Base-by-base conservation (phyloP, 2,329 filamentous ascomycete species). In the Pseudogymnoascus sp. region DNA sequence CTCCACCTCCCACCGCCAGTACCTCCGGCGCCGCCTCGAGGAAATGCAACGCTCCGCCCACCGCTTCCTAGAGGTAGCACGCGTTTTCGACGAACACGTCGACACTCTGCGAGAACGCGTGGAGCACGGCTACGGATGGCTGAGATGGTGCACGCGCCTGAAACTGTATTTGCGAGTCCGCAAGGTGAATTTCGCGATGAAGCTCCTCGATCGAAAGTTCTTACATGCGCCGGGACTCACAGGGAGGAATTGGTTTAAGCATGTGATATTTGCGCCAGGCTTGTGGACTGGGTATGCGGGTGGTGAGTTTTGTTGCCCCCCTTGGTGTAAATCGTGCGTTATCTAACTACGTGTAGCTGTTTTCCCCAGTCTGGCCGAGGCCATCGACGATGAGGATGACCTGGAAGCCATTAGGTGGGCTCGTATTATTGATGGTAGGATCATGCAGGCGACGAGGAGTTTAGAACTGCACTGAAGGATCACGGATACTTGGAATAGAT, bases 211-310 rank as follows among this genome's bases (percentile, higher is more conserved):
- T 72, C 79, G 91, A 13, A 78, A 85, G 57, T 96, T 96, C 72
- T 67, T 96, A 63, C 87, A 90, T 67, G 74, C 82, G 3, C 77
- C 80, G 2, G 92, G 92, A 0, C 74, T 97, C 18, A 92, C 96
- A 70, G 83, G 84, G 1, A 78, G 92, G 62, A 76, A 77, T 21
- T 96, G 91, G 91, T 97, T 92, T 76, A 96, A 96, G 76, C 92
- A 96, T 68, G 87, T 96, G 2, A 88, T 96, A 1, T 96, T 95
- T 73, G 92, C 92, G 1, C 92, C 92, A 0, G 92, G 92, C 0
- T 72, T 92, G 55, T 95, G 91, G 90, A 96, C 90, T 0, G 92
- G 92, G 0, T 96, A 96, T 72, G 78, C 90, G 0, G 92, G 91
- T 2, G 83, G 80, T 3, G 84, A 83, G 7, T 86, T 82, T 66